phyloP scores from a whole-genome alignment of 2,329 filamentous ascomycete species.

The Chaetoscypha palmicola region DNA sequence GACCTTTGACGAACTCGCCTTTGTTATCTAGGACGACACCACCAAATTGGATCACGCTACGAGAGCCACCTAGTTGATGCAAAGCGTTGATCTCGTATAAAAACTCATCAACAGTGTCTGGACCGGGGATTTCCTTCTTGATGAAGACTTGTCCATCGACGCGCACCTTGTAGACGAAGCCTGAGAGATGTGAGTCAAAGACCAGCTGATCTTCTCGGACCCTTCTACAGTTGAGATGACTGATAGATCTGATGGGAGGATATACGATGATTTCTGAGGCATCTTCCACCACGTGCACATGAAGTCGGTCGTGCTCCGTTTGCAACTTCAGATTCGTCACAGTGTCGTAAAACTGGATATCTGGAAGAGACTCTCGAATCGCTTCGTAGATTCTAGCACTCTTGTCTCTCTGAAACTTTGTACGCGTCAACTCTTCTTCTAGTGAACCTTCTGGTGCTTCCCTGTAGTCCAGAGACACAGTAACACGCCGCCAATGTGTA shows the following conservation, averaged over 20 bases:
- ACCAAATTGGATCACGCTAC: conserved; percentile 76
- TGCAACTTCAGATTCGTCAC: conserved; percentile 94
- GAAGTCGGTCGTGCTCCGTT: conserved; percentile 77
- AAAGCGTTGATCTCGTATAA: conserved; percentile 95
- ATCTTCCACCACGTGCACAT: conserved; percentile 97
- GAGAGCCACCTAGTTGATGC: conserved; percentile 64
- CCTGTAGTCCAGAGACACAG: conserved; percentile 89
- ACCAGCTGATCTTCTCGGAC: conserved; percentile 68
- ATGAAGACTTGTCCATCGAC: conserved; percentile 66
- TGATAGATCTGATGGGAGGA: conserved; percentile 64
- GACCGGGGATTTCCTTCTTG: conserved; percentile 96
- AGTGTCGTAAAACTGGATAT: conserved; percentile 93
- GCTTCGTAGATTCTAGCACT: conserved; percentile 89
- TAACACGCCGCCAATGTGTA: conserved; percentile 77
- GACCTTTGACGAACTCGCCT: conserved; percentile 68
- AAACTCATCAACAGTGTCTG: conserved; percentile 93
- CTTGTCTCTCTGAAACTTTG: conserved; percentile 85
- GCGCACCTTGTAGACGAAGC: conserved; percentile 91
- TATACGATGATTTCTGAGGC: conserved; percentile 81
- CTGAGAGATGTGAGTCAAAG: conserved; percentile 90
- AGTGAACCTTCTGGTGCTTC: conserved; percentile 72
- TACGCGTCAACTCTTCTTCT: conserved; percentile 70
- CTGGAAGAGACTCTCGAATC: conserved; percentile 82
- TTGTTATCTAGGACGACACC: conserved; percentile 81
- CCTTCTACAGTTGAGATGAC: conserved; percentile 60